Evolutionary conservation across 1,139 yeast genomes (phyloP).

Genomic region (Pichia sp.): DNA sequence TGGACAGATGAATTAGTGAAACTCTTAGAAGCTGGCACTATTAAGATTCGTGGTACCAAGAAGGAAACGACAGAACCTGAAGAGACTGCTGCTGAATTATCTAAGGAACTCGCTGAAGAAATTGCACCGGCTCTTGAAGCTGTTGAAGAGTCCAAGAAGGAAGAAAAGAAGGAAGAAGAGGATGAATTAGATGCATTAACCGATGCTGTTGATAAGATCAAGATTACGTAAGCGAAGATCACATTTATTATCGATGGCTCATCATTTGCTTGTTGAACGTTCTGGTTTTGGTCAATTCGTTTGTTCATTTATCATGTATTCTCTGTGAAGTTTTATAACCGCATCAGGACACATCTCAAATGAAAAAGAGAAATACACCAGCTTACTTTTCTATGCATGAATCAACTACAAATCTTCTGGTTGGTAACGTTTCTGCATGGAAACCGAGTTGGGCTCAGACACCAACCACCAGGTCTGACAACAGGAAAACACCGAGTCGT

Average conservation of each 20-base stretch:
- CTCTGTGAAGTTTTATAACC: no score
- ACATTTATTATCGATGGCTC: background rate
- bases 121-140: slow-evolving; percentile 20
- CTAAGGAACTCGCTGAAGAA: slow-evolving; percentile 15
- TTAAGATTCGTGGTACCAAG: background rate
- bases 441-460: slow-evolving; percentile 13
- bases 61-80: background rate
- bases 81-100: slow-evolving; percentile 12
- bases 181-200: slow-evolving; percentile 23
- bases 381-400: slow-evolving; percentile 9
- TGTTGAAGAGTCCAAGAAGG: background rate
- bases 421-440: slow-evolving; percentile 7
- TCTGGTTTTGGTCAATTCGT: background rate
- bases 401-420: slow-evolving; percentile 5
- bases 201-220: slow-evolving; percentile 21
- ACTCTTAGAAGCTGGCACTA: slow-evolving; percentile 25
- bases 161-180: background rate
- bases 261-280: background rate
- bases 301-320: no score
- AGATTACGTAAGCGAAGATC: slow-evolving; percentile 8
- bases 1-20: slow-evolving; percentile 49
- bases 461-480: background rate
- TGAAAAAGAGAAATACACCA: slow-evolving; percentile 1
- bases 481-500: no score
- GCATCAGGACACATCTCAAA: no score